Percentiles rank a stretch among this genome's conserved stretches.
Evolutionary conservation across 1,139 yeast genomes (phyloP).

Genomic region (Yamadazyma friedrichii): DNA sequence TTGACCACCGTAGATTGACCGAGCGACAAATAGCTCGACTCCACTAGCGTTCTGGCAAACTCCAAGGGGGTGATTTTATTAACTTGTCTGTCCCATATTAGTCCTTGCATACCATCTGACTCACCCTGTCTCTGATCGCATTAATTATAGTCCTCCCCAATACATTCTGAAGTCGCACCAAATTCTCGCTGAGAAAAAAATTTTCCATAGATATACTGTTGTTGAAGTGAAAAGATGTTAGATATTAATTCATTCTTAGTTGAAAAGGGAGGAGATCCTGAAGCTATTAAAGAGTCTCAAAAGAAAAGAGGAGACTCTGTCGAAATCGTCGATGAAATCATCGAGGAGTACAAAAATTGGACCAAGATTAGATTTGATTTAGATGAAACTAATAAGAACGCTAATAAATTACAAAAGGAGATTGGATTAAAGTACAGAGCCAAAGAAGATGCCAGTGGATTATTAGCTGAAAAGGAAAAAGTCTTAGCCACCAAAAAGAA

Average conservation of each 20-base stretch:
- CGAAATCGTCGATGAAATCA: conserved; percentile 93
- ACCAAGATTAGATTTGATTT: conserved; percentile 87
- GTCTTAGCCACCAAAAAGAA: conserved; percentile 68
- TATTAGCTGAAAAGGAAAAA: conserved; percentile 76
- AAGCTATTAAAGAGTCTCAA: conserved; percentile 81
- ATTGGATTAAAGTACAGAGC: conserved; percentile 91
- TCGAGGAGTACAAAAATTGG: conserved; percentile 89
- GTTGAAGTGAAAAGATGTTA: conserved; percentile 55
- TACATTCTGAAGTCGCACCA: too few relatives aligned
- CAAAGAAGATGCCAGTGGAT: conserved; percentile 89
- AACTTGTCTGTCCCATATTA: conserved; percentile 33
- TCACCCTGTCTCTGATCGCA: background rate
- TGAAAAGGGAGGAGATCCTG: conserved; percentile 97
- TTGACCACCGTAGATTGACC: background rate
- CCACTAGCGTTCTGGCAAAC: conserved; percentile 39
- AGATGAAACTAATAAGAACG: conserved; percentile 84
- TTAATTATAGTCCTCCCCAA: background rate
- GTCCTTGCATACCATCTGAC: conserved; percentile 32
- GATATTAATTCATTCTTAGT: conserved; percentile 88
- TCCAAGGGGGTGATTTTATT: conserved; percentile 31
- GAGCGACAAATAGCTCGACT: conserved; percentile 29
- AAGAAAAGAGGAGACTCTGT: conserved; percentile 92
- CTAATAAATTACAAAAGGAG: conserved; percentile 86
- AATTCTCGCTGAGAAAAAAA: background rate
- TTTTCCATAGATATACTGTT: background rate